A percentile compares a stretch with the other conserved stretches of the same genome.
phyloP scores from a whole-genome alignment of 306 rosid genomes.

The Vachellia collinsii region DNA sequence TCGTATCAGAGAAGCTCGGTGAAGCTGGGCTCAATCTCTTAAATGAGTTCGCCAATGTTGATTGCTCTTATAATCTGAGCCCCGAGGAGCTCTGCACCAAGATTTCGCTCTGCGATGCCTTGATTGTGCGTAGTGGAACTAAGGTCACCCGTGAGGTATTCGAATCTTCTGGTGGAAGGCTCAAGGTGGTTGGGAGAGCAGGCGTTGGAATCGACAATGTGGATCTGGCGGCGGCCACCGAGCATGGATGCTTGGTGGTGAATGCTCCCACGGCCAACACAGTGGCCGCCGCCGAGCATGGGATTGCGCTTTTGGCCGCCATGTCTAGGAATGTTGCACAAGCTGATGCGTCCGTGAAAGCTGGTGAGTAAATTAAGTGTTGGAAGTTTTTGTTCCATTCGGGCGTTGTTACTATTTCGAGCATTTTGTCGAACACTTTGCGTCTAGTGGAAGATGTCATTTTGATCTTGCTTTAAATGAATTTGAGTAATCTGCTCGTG shows the following conservation, averaged over 20 bases:
- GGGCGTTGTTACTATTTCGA: neutral
- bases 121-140: slow-evolving; percentile 93
- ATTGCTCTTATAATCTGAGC: slow-evolving; percentile 78
- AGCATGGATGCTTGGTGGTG: slow-evolving; percentile 91
- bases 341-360: slow-evolving; percentile 92
- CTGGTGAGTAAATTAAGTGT: slow-evolving; percentile 54
- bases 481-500: neutral
- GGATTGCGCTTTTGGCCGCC: slow-evolving; percentile 86
- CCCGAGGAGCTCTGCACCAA: slow-evolving; percentile 96
- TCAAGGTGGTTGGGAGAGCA: slow-evolving; percentile 96
- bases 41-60: slow-evolving; percentile 88
- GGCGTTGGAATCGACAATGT: slow-evolving; percentile 99
- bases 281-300: slow-evolving; percentile 96
- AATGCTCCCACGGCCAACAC: slow-evolving; percentile 99
- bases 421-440: slow-evolving; percentile 37
- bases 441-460: neutral
- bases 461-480: slow-evolving; percentile 19
- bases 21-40: slow-evolving; percentile 74
- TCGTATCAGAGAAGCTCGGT: slow-evolving; percentile 98
- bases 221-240: slow-evolving; percentile 99
- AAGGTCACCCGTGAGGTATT: slow-evolving; percentile 94
- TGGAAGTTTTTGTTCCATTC: neutral
- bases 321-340: slow-evolving; percentile 98
- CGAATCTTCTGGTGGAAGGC: slow-evolving; percentile 87
- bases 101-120: slow-evolving; percentile 99